A percentile compares a stretch with the other conserved stretches of the same genome.
Evolutionary conservation across 345 rosid genomes (phyloP).

Genomic region (Nasturtium officinale): DNA sequence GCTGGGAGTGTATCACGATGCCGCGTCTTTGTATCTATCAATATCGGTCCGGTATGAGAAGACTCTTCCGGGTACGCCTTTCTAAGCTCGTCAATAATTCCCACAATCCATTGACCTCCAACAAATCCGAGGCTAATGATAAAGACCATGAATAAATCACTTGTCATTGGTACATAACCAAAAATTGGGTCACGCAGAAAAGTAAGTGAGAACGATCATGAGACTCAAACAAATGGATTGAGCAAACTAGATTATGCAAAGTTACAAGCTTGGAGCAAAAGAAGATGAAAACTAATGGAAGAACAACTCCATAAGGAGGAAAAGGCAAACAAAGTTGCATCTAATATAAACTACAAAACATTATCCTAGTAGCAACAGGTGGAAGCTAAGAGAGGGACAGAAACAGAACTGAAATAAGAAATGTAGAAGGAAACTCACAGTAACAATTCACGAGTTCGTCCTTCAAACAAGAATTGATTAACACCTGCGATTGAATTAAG

Average conservation of each 20-base stretch:
- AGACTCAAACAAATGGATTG: background rate
- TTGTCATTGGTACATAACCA: background rate
- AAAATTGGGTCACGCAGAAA: background rate
- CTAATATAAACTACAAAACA: background rate
- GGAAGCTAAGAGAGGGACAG: background rate
- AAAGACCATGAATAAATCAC: conserved; percentile 3
- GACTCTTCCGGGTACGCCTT: conserved; percentile 47
- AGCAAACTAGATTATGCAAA: background rate
- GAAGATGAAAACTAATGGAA: background rate
- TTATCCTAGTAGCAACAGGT: background rate
- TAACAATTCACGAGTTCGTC: conserved; percentile 78
- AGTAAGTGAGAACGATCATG: background rate
- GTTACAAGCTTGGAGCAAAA: conserved; percentile 1
- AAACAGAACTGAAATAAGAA: background rate
- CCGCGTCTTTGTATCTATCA: conserved; percentile 81
- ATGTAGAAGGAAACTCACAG: conserved; percentile 56
- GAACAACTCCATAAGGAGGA: no score
- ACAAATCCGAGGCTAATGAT: conserved; percentile 62
- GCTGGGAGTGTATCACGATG: conserved; percentile 59
- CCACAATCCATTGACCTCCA: conserved; percentile 69
- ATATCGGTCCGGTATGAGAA: conserved; percentile 47
- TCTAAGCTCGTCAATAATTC: conserved; percentile 73
- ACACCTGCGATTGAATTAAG: conserved; percentile 64
- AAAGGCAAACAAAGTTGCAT: background rate
- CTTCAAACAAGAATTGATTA: conserved; percentile 68